Base-by-base conservation (phyloP, 164 flowering plant genomes). In the Buxus sempervirens region DNA sequence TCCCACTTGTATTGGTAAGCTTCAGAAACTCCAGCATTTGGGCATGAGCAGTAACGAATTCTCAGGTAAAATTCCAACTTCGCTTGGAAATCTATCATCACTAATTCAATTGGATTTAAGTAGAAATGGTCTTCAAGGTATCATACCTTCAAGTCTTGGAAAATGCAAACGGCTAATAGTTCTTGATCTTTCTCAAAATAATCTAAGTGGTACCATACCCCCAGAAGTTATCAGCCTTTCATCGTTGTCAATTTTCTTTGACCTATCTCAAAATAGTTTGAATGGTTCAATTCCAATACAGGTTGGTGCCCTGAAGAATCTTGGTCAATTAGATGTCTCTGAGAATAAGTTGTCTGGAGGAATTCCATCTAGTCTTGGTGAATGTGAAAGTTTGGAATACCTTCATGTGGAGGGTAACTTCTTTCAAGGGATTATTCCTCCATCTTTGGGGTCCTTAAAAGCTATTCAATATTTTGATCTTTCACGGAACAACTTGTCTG, bases 401-500 rank as follows among this genome's bases (percentile, higher is more conserved):
- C 51, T 45, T 4, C 5, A 45, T 1, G 12, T 45, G 51, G 51
- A 45, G 51, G 51, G 51, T 10, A 45, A 45, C 13, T 45, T 45
- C 51, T 45, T 45, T 45, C 10, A 45, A 45, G 65, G 73, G 23
- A 15, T 38, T 7, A 70, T 54, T 21, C 62, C 73, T 20, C 27
- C 57, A 36, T 7, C 67, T 21, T 19, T 63, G 9, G 63, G 55
- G 6, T 36, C 61, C 10, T 42, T 67, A 22, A 60, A 0, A 49
- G 49, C 48, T 54, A 60, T 63, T 20, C 27, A 62, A 42, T 18
- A 36, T 16, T 23, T 72, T 15, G 32, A 55, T 56, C 28, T 72
- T 18, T 64, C 69, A 15, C 51, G 51, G 0, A 64, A 70, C 48
- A 57, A 63, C 36, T 42, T 70, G 22, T 63, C 68, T 9, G 68